These are phyloP conservation scores for Echinochloa phyllopogon DNA, from an alignment of 176 grass and related monocot species.

Conservation along the genomic window DNA sequence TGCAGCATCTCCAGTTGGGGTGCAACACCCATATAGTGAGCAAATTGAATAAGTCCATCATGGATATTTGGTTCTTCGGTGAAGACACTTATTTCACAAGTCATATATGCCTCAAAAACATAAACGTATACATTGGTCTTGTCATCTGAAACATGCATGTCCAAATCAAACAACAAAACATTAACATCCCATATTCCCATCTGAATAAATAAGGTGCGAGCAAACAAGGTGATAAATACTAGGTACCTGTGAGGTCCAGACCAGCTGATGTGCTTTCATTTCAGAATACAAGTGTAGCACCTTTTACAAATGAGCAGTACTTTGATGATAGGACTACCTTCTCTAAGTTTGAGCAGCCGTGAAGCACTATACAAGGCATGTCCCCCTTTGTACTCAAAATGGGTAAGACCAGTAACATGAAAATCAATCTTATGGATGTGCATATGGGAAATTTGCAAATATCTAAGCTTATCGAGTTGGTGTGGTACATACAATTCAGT, in stretches of 20 bases:
- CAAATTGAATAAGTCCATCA: not conserved
- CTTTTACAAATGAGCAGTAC: not conserved
- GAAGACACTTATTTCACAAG: constrained; percentile 10
- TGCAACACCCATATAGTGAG: not conserved
- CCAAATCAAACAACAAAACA: not conserved
- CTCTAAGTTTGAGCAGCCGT: too few species aligned
- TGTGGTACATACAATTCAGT: too few species aligned
- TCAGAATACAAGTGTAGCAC: not conserved
- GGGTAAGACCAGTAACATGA: too few species aligned
- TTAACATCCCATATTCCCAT: not conserved
- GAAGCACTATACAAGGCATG: too few species aligned
- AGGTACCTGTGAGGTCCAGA: not conserved
- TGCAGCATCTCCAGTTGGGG: not conserved
- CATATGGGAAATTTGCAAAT: too few species aligned
- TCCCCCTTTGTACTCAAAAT: too few species aligned
- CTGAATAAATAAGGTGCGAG: not conserved
- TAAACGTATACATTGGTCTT: constrained; percentile 9
- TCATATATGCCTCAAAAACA: constrained; percentile 6
- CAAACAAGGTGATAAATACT: not conserved
- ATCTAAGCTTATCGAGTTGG: too few species aligned
- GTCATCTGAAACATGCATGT: constrained; percentile 9
- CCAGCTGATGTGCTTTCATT: not conserved
- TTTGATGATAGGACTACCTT: not conserved
- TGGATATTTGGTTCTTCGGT: not conserved
- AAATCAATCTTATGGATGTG: too few species aligned